Percentiles rank a stretch among this genome's conserved stretches.
These are phyloP conservation scores for Polyrhizophydium stewartii DNA, from an alignment of 371 early-diverging fungal genomes.

Conservation along the genomic window DNA sequence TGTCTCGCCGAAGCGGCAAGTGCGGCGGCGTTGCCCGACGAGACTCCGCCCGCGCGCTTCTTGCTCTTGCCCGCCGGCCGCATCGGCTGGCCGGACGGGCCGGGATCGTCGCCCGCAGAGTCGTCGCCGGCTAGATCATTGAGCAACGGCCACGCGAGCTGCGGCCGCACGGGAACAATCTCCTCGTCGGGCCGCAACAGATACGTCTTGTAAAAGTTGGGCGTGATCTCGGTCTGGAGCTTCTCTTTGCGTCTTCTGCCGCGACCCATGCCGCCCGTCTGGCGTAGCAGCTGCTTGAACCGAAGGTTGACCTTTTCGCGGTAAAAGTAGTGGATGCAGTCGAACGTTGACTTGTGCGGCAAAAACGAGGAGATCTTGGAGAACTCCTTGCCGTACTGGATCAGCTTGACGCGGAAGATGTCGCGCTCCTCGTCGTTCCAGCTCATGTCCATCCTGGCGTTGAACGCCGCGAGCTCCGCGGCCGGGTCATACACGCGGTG, in stretches of 20 bases:
- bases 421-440: constrained; percentile 84
- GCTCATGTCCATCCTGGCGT: constrained; percentile 16
- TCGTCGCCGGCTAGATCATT: background rate
- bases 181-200: background rate
- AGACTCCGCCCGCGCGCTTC: too few relatives aligned
- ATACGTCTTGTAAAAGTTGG: background rate
- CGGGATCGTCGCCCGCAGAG: constrained; percentile 6
- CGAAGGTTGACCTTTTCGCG: constrained; percentile 78
- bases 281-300: constrained; percentile 55
- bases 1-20: too few relatives aligned
- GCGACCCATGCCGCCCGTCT: background rate
- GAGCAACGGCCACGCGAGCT: background rate
- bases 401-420: constrained; percentile 70
- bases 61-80: background rate
- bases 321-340: constrained; percentile 90
- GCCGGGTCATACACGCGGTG: constrained; percentile 35
- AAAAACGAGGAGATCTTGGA: constrained; percentile 74
- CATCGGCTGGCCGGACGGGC: background rate
- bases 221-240: background rate
- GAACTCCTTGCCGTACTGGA: constrained; percentile 87
- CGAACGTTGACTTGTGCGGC: constrained; percentile 72
- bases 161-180: background rate
- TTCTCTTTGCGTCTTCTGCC: constrained; percentile 2
- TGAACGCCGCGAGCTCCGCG: constrained; percentile 21
- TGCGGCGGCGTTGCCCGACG: background rate